Percentiles rank a stretch among this genome's conserved stretches.
Evolutionary conservation across 305 asterid genomes (phyloP).

Genomic region (Solanum chacoense): DNA sequence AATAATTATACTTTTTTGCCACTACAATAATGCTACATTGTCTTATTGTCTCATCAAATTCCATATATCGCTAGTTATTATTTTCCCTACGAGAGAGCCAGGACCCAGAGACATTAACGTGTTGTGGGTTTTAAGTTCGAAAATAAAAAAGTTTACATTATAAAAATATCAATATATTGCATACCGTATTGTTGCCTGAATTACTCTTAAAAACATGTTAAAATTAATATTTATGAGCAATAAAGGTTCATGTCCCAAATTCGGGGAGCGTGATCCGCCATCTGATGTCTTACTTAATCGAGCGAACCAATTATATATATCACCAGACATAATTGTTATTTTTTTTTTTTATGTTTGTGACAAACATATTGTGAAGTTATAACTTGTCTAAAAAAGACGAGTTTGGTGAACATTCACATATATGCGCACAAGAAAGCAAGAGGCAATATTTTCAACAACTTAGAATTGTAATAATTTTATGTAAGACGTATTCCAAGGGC

Average conservation of each 20-base stretch:
- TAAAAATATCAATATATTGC: too few species aligned
- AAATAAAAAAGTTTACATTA: too few species aligned
- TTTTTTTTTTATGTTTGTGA: neutral
- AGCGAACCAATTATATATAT: too few species aligned
- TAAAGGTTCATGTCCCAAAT: too few species aligned
- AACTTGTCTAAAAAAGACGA: neutral
- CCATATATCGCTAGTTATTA: neutral
- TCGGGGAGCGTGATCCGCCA: too few species aligned
- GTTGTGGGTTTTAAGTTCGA: rapidly evolving
- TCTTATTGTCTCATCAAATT: neutral
- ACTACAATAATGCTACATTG: neutral
- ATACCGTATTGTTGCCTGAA: neutral
- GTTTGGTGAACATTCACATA: neutral
- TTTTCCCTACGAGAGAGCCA: neutral
- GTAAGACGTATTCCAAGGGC: neutral
- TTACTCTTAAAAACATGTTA: too few species aligned
- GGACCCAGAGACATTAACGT: neutral
- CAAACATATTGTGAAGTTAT: neutral
- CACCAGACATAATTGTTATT: neutral
- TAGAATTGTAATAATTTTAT: neutral
- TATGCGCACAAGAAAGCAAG: neutral
- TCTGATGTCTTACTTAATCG: too few species aligned
- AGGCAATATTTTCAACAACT: neutral
- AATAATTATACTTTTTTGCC: neutral
- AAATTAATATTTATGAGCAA: too few species aligned